phyloP scores from a whole-genome alignment of 805 yeast genomes.

The Candida michaelii region DNA sequence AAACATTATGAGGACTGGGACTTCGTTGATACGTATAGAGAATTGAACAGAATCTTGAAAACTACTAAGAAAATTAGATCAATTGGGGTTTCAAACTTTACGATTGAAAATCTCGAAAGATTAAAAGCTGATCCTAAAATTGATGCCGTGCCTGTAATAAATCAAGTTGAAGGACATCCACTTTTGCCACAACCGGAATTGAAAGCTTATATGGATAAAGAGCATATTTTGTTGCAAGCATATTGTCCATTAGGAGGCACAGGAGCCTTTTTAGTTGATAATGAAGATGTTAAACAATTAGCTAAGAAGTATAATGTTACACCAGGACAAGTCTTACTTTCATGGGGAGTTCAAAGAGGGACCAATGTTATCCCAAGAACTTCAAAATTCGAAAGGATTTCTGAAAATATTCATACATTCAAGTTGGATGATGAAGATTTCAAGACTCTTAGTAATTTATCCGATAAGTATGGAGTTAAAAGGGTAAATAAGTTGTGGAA shows the following conservation, averaged over 20 bases:
- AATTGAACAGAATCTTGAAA: slow-evolving; percentile 53
- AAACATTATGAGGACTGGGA: slow-evolving; percentile 50
- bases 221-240: slow-evolving; percentile 65
- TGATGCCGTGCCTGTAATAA: slow-evolving; percentile 52
- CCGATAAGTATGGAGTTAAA: slow-evolving; percentile 10
- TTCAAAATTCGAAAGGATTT: slow-evolving; percentile 60
- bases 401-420: slow-evolving; percentile 51
- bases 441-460: slow-evolving; percentile 9
- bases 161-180: slow-evolving; percentile 86
- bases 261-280: slow-evolving; percentile 66
- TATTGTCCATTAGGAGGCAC: slow-evolving; percentile 86
- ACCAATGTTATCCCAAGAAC: slow-evolving; percentile 81
- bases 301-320: slow-evolving; percentile 56
- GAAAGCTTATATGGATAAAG: slow-evolving; percentile 54
- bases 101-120: slow-evolving; percentile 57
- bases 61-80: slow-evolving; percentile 57
- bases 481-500: slow-evolving; percentile 14
- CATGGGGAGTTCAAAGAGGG: slow-evolving; percentile 84
- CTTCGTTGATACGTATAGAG: slow-evolving; percentile 59
- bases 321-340: slow-evolving; percentile 66
- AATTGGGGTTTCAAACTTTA: slow-evolving; percentile 71
- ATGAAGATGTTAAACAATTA: slow-evolving; percentile 50
- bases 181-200: slow-evolving; percentile 72
- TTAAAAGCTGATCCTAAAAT: slow-evolving; percentile 63
- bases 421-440: slow-evolving; percentile 34